These are phyloP conservation scores for Mycena galopus DNA, from an alignment of 768 basidiomycete species.

Conservation along the genomic window DNA sequence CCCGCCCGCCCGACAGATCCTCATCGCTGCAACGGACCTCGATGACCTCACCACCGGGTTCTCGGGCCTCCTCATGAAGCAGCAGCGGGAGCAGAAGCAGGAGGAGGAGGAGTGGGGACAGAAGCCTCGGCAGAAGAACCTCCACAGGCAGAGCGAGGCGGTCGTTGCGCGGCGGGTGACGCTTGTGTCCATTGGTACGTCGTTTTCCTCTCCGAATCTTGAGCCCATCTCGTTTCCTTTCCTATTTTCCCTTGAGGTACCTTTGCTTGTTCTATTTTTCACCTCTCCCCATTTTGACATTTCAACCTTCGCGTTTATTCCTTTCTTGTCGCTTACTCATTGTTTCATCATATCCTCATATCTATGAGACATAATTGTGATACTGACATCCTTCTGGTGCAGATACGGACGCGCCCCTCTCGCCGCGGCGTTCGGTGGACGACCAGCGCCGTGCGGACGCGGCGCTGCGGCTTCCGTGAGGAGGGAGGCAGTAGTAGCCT, in stretches of 20 bases:
- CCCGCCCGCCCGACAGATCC: background rate
- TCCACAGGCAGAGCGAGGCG: background rate
- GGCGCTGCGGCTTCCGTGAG: background rate
- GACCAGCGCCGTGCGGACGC: background rate
- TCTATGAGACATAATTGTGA: background rate
- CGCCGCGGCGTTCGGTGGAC: background rate
- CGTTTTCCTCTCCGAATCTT: background rate
- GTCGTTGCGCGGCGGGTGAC: background rate
- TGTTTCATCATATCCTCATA: no score
- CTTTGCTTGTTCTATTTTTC: no score
- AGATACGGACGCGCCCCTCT: background rate
- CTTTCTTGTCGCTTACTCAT: no score
- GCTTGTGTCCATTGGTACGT: background rate
- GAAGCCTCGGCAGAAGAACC: background rate
- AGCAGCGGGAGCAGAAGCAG: no score
- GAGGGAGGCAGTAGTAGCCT: no score
- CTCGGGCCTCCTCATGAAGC: constrained; percentile 1
- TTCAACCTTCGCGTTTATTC: no score
- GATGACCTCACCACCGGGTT: constrained; percentile 21
- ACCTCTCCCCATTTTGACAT: no score
- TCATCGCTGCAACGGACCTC: constrained; percentile 17
- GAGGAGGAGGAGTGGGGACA: no score
- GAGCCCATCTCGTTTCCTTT: background rate
- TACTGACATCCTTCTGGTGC: background rate
- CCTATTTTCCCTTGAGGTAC: background rate